These are phyloP conservation scores for Boletellus ananas DNA, from an alignment of 768 basidiomycete genomes.

Conservation along the genomic window DNA sequence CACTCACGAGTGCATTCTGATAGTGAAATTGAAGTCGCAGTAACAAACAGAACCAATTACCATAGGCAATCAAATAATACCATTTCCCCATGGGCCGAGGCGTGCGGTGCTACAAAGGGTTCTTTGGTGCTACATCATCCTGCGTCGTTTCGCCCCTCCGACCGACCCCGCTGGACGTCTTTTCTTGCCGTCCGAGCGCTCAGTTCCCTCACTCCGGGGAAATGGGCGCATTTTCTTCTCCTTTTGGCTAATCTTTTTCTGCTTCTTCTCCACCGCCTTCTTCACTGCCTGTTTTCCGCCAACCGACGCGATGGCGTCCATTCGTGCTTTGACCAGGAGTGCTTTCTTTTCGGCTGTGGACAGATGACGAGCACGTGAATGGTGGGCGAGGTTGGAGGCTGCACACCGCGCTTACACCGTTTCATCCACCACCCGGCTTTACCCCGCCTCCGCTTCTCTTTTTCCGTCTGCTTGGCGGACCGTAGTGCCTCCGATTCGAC, in stretches of 20 bases:
- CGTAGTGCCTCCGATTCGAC: slow-evolving; percentile 67
- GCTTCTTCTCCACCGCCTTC: slow-evolving; percentile 85
- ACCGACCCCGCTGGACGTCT: slow-evolving; percentile 13
- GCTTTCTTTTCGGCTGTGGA: slow-evolving; percentile 72
- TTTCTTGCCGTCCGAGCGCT: slow-evolving; percentile 10
- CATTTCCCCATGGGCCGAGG: neutral
- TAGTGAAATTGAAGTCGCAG: slow-evolving; percentile 26
- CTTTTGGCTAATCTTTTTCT: slow-evolving; percentile 81
- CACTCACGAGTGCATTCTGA: slow-evolving; percentile 22
- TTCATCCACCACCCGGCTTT: slow-evolving; percentile 89
- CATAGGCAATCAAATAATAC: slow-evolving; percentile 28
- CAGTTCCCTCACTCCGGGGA: slow-evolving; percentile 23
- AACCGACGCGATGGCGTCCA: slow-evolving; percentile 69
- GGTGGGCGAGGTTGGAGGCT: neutral
- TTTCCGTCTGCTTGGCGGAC: slow-evolving; percentile 43
- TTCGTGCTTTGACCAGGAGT: slow-evolving; percentile 67
- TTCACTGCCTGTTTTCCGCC: slow-evolving; percentile 82
- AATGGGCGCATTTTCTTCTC: slow-evolving; percentile 86
- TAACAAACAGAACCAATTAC: slow-evolving; percentile 28
- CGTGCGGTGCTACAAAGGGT: neutral
- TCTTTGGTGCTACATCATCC: slow-evolving; percentile 5
- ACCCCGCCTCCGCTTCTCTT: slow-evolving; percentile 62
- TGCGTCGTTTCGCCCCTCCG: slow-evolving; percentile 24
- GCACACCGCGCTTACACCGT: slow-evolving; percentile 47
- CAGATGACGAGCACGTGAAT: neutral